Evolutionary conservation across 2,329 filamentous ascomycete genomes (phyloP).

Genomic region (Fusarium ambrosium): DNA sequence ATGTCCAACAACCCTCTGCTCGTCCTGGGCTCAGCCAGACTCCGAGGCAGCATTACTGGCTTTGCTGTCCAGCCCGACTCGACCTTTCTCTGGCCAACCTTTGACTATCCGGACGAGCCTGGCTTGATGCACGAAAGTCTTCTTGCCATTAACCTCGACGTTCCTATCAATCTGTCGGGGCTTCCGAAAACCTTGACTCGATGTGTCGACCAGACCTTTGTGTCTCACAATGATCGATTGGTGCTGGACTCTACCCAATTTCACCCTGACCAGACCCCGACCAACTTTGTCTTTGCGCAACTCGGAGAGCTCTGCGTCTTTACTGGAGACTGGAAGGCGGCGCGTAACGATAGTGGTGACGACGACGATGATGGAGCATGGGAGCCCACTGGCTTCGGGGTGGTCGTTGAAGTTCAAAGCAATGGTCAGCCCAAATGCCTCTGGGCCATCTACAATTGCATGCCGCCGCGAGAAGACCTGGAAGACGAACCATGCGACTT

Average conservation of each 20-base stretch:
- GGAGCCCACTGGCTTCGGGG: background rate
- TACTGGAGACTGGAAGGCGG: background rate
- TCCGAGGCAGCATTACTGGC: background rate
- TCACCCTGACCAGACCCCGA: background rate
- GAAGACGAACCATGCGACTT: too few relatives aligned
- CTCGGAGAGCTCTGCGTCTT: background rate
- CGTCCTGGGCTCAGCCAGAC: background rate
- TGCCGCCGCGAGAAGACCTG: too few relatives aligned
- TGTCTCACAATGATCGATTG: background rate
- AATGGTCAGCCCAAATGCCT: background rate
- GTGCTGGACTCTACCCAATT: background rate
- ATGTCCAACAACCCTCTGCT: too few relatives aligned
- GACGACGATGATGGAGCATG: background rate
- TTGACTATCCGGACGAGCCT: background rate
- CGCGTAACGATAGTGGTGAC: background rate
- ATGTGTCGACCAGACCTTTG: background rate
- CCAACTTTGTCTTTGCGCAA: slow-evolving; percentile 8
- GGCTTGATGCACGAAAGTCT: background rate
- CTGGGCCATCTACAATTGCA: background rate
- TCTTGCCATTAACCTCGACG: background rate
- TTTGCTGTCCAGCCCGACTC: background rate
- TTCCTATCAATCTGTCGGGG: background rate
- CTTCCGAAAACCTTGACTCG: background rate
- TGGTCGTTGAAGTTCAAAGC: background rate
- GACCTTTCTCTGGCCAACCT: background rate